Evolutionary conservation across 495 filamentous ascomycete species (phyloP).

Genomic region (Aspergillus cristatus): DNA sequence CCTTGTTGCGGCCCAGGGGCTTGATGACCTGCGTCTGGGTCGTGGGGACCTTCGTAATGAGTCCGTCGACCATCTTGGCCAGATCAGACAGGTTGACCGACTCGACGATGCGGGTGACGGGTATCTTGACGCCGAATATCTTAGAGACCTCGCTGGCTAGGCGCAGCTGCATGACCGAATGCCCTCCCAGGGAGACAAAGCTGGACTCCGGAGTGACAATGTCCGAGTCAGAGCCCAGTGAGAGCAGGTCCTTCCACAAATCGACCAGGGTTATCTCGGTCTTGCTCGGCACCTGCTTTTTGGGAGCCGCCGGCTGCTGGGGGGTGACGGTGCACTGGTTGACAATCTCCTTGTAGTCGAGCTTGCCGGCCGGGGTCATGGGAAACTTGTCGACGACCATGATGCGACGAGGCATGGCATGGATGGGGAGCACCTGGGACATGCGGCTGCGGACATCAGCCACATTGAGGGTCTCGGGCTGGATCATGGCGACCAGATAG

Average conservation of each 20-base stretch:
- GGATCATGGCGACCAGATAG: conserved; percentile 15
- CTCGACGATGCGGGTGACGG: conserved; percentile 2
- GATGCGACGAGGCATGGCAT: conserved; percentile 15
- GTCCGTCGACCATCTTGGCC: conserved; percentile 3
- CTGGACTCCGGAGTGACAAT: conserved; percentile 7
- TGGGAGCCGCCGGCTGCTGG: background rate
- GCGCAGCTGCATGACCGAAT: conserved; percentile 9
- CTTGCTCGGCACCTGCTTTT: conserved; percentile 1
- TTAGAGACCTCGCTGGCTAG: conserved; percentile 5
- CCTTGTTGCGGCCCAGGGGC: background rate
- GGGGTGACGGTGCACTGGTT: background rate
- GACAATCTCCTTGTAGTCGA: conserved; percentile 17
- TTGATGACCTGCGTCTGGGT: background rate
- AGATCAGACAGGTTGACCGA: conserved; percentile 3
- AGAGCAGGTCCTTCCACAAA: conserved; percentile 3
- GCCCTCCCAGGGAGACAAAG: conserved; percentile 12
- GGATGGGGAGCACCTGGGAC: conserved; percentile 7
- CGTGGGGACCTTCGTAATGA: background rate
- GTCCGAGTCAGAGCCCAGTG: background rate
- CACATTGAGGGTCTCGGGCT: conserved; percentile 9
- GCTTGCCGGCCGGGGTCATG: conserved; percentile 16
- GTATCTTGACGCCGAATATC: conserved; percentile 2
- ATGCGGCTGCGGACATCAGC: background rate
- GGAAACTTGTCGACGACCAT: conserved; percentile 14
- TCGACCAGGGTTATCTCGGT: conserved; percentile 4